A percentile compares a stretch with the other conserved stretches of the same genome.
phyloP scores from a whole-genome alignment of 2,329 filamentous ascomycete species.

The Colletotrichum lini region DNA sequence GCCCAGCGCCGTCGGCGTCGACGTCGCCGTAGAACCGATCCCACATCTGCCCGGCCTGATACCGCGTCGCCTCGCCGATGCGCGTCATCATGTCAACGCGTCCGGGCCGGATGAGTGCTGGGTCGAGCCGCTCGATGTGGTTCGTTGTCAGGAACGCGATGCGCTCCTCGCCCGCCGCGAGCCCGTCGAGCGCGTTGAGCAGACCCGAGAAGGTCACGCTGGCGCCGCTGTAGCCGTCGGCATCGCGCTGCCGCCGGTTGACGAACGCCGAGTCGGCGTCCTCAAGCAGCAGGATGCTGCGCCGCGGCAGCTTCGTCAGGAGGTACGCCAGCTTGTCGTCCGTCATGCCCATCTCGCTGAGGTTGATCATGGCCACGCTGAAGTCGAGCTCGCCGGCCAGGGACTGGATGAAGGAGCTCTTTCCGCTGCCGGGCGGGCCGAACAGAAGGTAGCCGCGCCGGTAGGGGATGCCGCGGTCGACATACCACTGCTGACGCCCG shows the following conservation, averaged over 20 bases:
- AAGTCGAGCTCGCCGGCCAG: conserved; percentile 94
- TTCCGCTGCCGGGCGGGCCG: conserved; percentile 91
- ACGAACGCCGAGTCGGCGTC: conserved; percentile 93
- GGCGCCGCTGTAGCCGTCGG: conserved; percentile 87
- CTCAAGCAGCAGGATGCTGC: conserved; percentile 87
- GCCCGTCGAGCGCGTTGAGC: conserved; percentile 87
- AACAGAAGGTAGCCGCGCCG: conserved; percentile 90
- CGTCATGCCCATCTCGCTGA: conserved; percentile 90
- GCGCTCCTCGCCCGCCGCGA: conserved; percentile 95
- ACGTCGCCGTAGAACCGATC: conserved; percentile 93
- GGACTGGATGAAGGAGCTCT: conserved; percentile 96
- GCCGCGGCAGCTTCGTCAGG: conserved; percentile 85
- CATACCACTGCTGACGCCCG: conserved; percentile 85
- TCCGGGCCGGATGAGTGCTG: conserved; percentile 90
- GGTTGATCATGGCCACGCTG: conserved; percentile 91
- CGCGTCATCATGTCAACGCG: conserved; percentile 94
- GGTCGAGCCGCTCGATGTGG: conserved; percentile 89
- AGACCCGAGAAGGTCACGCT: conserved; percentile 96
- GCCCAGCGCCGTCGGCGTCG: conserved; percentile 74
- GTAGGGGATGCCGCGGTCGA: conserved; percentile 95
- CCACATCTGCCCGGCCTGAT: conserved; percentile 91
- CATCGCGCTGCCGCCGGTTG: conserved; percentile 82
- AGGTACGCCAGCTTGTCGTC: conserved; percentile 91
- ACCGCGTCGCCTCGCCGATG: conserved; percentile 87
- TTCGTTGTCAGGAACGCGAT: conserved; percentile 97